Conservation (phyloP, 352 stramenopile species). For the Pythium phragmiticola region DNA sequence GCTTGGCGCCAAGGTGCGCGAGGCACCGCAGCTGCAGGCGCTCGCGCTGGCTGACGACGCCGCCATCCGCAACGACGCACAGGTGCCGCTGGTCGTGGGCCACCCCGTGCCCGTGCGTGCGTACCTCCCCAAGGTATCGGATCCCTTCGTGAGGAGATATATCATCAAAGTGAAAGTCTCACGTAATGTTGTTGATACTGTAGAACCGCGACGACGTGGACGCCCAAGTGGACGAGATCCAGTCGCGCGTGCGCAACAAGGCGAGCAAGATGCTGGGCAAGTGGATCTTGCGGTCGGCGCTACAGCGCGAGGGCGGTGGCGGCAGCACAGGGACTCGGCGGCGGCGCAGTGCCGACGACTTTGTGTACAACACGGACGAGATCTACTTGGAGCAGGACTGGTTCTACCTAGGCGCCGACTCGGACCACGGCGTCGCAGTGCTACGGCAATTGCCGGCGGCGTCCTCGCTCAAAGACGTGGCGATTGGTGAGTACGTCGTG, state of each 20-base stretch:
- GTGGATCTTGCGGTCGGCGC: conserved; percentile 72
- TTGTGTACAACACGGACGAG: conserved; percentile 84
- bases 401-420: conserved; percentile 79
- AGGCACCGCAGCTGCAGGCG: conserved; percentile 68
- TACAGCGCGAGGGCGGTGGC: conserved; percentile 25
- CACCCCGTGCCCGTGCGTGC: conserved; percentile 59
- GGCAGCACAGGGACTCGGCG: not conserved
- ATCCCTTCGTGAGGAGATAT: not conserved
- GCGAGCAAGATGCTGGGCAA: conserved; percentile 70
- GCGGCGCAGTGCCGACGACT: conserved; percentile 51
- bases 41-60: conserved; percentile 48
- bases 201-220: conserved; percentile 71
- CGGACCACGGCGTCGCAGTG: conserved; percentile 57
- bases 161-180: not conserved
- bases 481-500: conserved; percentile 59
- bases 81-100: conserved; percentile 47
- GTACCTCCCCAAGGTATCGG: conserved; percentile 67
- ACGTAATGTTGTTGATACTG: not conserved
- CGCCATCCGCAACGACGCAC: conserved; percentile 45
- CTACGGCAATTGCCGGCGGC: conserved; percentile 54
- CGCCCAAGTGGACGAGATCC: conserved; percentile 74
- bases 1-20: conserved; percentile 68
- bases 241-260: conserved; percentile 79
- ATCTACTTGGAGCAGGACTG: conserved; percentile 83
- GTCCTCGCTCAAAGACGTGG: conserved; percentile 8